phyloP scores from a whole-genome alignment of 2,329 filamentous ascomycete species.

The Colletotrichum magnum region DNA sequence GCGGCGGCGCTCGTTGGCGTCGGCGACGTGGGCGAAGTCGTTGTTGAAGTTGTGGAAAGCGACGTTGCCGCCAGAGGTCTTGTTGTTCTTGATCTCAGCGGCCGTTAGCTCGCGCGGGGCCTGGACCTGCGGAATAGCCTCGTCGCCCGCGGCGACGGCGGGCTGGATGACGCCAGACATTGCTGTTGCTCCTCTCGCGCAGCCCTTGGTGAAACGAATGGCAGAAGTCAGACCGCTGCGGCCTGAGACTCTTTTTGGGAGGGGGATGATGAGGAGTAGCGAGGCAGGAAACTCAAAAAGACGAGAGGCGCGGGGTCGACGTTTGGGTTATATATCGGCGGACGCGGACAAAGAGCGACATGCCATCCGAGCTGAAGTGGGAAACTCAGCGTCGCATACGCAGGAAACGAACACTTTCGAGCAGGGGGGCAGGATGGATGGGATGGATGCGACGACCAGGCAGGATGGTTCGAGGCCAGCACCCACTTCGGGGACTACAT shows the following conservation, averaged over 20 bases:
- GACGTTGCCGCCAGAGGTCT: constrained; percentile 75
- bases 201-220: constrained; percentile 31
- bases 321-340: constrained; percentile 30
- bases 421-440: constrained; percentile 7
- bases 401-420: constrained; percentile 15
- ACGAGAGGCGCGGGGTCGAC: background rate
- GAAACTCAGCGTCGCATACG: constrained; percentile 11
- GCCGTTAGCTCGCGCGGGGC: constrained; percentile 4
- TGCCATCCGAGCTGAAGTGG: constrained; percentile 29
- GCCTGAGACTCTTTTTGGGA: constrained; percentile 1
- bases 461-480: constrained; percentile 33
- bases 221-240: constrained; percentile 18
- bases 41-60: constrained; percentile 86
- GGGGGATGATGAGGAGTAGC: constrained; percentile 18
- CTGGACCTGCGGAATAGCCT: no score
- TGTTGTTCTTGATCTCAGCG: constrained; percentile 44
- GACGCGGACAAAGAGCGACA: constrained; percentile 3
- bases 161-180: constrained; percentile 33
- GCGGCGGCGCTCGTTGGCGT: constrained; percentile 84
- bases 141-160: constrained; percentile 14
- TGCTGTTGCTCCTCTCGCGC: constrained; percentile 13
- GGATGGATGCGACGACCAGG: constrained; percentile 34
- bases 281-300: constrained; percentile 22
- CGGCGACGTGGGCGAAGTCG: constrained; percentile 74
- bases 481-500: constrained; percentile 34